These are phyloP conservation scores for Psidium guajava DNA, from an alignment of 345 rosid genomes.

Conservation along the genomic window DNA sequence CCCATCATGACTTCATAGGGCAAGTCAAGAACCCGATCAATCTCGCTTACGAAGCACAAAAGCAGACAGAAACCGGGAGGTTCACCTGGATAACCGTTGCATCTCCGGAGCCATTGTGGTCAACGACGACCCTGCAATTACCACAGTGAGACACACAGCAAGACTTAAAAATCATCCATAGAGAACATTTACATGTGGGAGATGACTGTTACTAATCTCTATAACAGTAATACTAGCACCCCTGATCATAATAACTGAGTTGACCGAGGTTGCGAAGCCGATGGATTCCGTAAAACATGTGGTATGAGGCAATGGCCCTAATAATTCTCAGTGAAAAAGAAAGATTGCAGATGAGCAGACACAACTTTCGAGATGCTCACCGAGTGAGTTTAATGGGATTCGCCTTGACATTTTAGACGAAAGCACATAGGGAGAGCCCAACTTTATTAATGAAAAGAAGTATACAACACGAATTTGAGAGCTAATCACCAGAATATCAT, in stretches of 20 bases:
- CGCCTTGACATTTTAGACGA: background rate
- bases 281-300: background rate
- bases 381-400: background rate
- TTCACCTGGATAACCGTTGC: conserved; percentile 38
- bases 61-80: background rate
- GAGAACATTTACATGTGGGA: background rate
- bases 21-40: background rate
- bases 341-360: background rate
- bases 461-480: background rate
- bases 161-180: background rate
- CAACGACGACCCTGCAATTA: conserved; percentile 32
- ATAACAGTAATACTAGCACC: background rate
- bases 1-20: background rate
- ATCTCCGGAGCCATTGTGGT: conserved; percentile 25
- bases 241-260: background rate
- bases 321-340: background rate
- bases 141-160: background rate
- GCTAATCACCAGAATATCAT: background rate
- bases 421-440: background rate
- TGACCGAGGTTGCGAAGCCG: background rate
- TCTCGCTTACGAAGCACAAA: background rate
- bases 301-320: background rate
- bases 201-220: background rate
- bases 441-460: background rate
- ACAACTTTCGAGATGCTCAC: background rate